Conservation (phyloP, 257 asterid genomes). For the Gardenia jasminoides region DNA sequence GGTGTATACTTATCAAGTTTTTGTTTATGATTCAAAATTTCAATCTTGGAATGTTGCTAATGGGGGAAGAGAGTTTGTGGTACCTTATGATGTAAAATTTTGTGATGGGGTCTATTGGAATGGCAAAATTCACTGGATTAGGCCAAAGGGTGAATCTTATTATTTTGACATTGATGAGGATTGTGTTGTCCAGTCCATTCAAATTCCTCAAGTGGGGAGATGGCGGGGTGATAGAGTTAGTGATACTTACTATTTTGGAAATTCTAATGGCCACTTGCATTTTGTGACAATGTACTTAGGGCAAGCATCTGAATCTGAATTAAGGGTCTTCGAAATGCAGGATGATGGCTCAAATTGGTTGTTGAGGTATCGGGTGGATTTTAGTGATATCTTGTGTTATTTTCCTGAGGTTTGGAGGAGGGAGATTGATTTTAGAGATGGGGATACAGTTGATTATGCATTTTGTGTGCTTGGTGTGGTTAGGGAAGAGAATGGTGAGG, state of each 20-base stretch:
- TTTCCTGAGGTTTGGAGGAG: constrained; percentile 2
- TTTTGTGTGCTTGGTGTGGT: constrained; percentile 13
- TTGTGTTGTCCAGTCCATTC: background rate
- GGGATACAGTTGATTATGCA: background rate
- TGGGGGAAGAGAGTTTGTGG: background rate
- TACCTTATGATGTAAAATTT: constrained; percentile 6
- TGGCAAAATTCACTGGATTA: constrained; percentile 17
- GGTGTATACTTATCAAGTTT: background rate
- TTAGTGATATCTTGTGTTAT: background rate
- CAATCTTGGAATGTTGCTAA: constrained; percentile 11
- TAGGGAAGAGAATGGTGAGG: constrained; percentile 19
- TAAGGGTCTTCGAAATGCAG: constrained; percentile 15
- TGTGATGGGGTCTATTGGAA: constrained; percentile 22
- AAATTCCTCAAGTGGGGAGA: background rate
- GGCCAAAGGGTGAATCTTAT: background rate
- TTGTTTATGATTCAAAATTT: constrained; percentile 3
- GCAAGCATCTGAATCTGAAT: background rate
- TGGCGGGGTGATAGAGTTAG: background rate
- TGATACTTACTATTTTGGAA: constrained; percentile 1
- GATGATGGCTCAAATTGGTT: constrained; percentile 17
- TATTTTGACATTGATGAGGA: background rate
- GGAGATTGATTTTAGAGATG: background rate
- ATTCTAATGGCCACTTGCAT: constrained; percentile 17
- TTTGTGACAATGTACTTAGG: background rate
- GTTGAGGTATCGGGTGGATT: background rate